These are phyloP conservation scores for Phytopythium cucurbitacearum DNA, from an alignment of 352 stramenopile genomes.

Conservation along the genomic window DNA sequence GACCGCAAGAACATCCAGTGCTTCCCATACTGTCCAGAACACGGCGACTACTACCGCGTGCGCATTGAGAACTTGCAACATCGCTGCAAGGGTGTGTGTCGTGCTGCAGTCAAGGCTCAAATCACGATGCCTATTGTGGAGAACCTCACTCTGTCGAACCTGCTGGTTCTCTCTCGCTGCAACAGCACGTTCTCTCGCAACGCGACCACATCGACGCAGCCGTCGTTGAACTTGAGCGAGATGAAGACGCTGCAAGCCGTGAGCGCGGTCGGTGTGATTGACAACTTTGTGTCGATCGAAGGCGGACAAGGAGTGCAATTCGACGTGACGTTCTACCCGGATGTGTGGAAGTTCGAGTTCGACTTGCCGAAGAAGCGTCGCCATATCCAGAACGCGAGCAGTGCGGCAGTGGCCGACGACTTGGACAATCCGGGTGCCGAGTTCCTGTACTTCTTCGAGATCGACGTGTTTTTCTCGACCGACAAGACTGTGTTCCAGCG, in stretches of 20 bases:
- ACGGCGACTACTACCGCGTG: slow-evolving; percentile 88
- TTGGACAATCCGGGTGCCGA: slow-evolving; percentile 41
- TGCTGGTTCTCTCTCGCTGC: slow-evolving; percentile 72
- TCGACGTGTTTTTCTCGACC: slow-evolving; percentile 72
- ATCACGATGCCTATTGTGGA: slow-evolving; percentile 50
- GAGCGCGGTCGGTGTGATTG: slow-evolving; percentile 61
- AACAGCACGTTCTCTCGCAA: slow-evolving; percentile 83
- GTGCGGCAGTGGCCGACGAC: slow-evolving; percentile 15
- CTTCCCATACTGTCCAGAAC: slow-evolving; percentile 87
- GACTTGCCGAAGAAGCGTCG: slow-evolving; percentile 86
- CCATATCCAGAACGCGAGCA: slow-evolving; percentile 32
- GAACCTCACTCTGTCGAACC: slow-evolving; percentile 21
- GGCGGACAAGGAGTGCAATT: slow-evolving; percentile 49
- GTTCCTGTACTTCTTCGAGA: slow-evolving; percentile 86
- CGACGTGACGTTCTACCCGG: slow-evolving; percentile 81
- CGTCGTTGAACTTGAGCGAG: slow-evolving; percentile 41
- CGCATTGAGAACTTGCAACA: slow-evolving; percentile 85
- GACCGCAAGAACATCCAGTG: slow-evolving; percentile 92
- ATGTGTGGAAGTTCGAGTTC: slow-evolving; percentile 90
- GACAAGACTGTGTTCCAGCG: slow-evolving; percentile 61
- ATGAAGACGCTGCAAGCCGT: slow-evolving; percentile 70
- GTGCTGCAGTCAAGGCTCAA: slow-evolving; percentile 68
- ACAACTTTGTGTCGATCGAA: slow-evolving; percentile 40
- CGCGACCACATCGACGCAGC: slow-evolving; percentile 40
- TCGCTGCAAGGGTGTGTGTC: slow-evolving; percentile 79